Percentiles rank a stretch among this genome's conserved stretches.
These are phyloP conservation scores for Croton laevigatus DNA, from an alignment of 441 rosid species.

Conservation along the genomic window DNA sequence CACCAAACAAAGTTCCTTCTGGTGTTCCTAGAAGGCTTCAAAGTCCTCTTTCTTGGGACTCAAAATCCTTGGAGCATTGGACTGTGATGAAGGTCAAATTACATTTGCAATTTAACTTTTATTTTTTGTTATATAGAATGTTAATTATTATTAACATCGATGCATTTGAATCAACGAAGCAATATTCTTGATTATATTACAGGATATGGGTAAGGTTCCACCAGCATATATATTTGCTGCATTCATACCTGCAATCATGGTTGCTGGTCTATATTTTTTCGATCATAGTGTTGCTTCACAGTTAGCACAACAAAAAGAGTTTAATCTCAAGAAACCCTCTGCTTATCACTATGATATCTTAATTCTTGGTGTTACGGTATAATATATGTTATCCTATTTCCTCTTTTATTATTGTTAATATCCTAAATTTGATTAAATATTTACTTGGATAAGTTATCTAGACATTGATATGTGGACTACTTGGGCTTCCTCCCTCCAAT, in stretches of 20 bases:
- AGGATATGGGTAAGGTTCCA: conserved; percentile 75
- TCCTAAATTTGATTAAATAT: not conserved
- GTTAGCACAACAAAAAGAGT: conserved; percentile 79
- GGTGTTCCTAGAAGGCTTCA: conserved; percentile 38
- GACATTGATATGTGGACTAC: conserved; percentile 73
- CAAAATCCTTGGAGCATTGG: conserved; percentile 23
- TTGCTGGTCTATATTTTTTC: conserved; percentile 79
- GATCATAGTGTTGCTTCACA: conserved; percentile 84
- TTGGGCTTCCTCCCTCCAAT: conserved; percentile 85
- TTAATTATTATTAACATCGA: not conserved
- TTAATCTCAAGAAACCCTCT: conserved; percentile 71
- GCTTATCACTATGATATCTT: conserved; percentile 79
- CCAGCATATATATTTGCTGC: conserved; percentile 52
- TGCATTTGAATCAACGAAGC: not conserved
- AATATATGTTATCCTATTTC: not conserved
- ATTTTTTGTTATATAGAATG: not conserved
- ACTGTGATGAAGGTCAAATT: conserved; percentile 21
- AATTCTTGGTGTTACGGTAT: conserved; percentile 60
- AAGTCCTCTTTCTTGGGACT: conserved; percentile 24
- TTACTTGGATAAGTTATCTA: conserved; percentile 18
- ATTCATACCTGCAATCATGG: conserved; percentile 68
- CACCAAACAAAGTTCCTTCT: conserved; percentile 30
- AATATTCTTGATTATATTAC: conserved; percentile 22
- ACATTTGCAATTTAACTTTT: not conserved
- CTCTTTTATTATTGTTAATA: not conserved